Conservation (phyloP, 768 basidiomycete genomes). For the Podaxis sp. region DNA sequence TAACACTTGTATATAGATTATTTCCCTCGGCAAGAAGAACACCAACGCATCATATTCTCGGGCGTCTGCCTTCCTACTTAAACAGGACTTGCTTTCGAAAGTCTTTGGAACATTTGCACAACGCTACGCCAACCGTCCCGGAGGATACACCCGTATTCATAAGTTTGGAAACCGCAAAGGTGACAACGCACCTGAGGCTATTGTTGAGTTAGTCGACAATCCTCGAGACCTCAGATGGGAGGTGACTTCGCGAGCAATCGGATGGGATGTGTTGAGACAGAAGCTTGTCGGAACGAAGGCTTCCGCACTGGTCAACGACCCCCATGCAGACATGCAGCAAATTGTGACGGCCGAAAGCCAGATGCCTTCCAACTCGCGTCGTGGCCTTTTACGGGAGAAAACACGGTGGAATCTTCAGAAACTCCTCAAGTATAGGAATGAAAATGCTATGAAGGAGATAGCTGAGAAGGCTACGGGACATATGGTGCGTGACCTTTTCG, state of each 20-base stretch:
- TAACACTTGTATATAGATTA: slow-evolving; percentile 51
- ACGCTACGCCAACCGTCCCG: slow-evolving; percentile 78
- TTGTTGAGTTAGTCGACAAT: slow-evolving; percentile 94
- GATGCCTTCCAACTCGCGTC: slow-evolving; percentile 30
- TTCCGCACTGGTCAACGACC: slow-evolving; percentile 44
- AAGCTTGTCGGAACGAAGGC: slow-evolving; percentile 43
- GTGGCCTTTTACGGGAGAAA: slow-evolving; percentile 48
- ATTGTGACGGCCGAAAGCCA: slow-evolving; percentile 46
- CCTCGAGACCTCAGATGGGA: slow-evolving; percentile 86
- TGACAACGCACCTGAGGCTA: slow-evolving; percentile 90
- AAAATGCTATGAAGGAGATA: slow-evolving; percentile 42
- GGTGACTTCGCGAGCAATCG: slow-evolving; percentile 83
- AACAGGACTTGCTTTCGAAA: slow-evolving; percentile 68
- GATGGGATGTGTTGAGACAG: slow-evolving; percentile 71
- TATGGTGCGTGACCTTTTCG: slow-evolving; percentile 46
- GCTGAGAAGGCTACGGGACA: slow-evolving; percentile 57
- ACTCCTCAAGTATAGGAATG: slow-evolving; percentile 54
- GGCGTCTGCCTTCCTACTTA: slow-evolving; percentile 78
- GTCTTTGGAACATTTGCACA: slow-evolving; percentile 75
- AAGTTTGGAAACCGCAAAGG: slow-evolving; percentile 86
- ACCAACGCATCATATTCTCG: slow-evolving; percentile 62
- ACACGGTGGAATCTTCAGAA: slow-evolving; percentile 79
- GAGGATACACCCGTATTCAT: slow-evolving; percentile 94
- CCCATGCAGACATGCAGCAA: slow-evolving; percentile 39
- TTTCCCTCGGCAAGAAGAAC: slow-evolving; percentile 88